Conservation (phyloP, 2,329 filamentous ascomycete genomes). For the Arthrinium puccinioides region DNA sequence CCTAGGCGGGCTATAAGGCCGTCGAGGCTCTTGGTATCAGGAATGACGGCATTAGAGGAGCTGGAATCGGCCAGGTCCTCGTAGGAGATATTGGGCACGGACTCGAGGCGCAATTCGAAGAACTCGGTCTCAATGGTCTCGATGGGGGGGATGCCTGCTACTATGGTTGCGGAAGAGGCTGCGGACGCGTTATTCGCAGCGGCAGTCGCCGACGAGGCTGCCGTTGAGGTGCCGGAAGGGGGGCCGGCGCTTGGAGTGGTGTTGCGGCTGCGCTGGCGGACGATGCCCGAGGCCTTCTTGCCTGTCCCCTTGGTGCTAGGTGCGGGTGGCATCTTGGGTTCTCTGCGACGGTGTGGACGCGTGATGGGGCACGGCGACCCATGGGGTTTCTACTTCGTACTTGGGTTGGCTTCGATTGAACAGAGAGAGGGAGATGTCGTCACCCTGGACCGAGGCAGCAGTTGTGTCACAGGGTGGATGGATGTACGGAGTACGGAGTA, state of each 20-base stretch:
- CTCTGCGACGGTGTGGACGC: conserved; percentile 1
- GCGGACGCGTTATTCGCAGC: too few relatives aligned
- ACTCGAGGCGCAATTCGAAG: conserved; percentile 55
- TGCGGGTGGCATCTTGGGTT: conserved; percentile 46
- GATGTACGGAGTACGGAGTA: too few relatives aligned
- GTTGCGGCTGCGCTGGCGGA: conserved; percentile 67
- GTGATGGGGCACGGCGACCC: neutral
- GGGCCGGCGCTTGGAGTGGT: conserved; percentile 59
- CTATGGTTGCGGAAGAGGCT: too few relatives aligned
- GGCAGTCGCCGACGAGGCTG: too few relatives aligned
- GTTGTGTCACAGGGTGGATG: too few relatives aligned
- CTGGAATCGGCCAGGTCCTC: conserved; percentile 64
- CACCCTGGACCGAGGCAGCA: too few relatives aligned
- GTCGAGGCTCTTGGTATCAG: conserved; percentile 57
- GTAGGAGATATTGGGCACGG: conserved; percentile 52
- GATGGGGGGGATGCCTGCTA: conserved; percentile 39
- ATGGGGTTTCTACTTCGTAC: too few relatives aligned
- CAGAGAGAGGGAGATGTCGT: too few relatives aligned
- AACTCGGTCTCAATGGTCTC: conserved; percentile 55
- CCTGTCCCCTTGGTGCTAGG: conserved; percentile 55
- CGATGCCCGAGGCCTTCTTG: conserved; percentile 56
- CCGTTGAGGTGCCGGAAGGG: conserved; percentile 37
- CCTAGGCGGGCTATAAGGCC: conserved; percentile 58
- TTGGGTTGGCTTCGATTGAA: too few relatives aligned
- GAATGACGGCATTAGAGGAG: conserved; percentile 49